Evolutionary conservation across 192 early-diverging fungal species (phyloP), one percentile per base, ranked within the genome.

Genomic region (Chytriomyces confervae): DNA sequence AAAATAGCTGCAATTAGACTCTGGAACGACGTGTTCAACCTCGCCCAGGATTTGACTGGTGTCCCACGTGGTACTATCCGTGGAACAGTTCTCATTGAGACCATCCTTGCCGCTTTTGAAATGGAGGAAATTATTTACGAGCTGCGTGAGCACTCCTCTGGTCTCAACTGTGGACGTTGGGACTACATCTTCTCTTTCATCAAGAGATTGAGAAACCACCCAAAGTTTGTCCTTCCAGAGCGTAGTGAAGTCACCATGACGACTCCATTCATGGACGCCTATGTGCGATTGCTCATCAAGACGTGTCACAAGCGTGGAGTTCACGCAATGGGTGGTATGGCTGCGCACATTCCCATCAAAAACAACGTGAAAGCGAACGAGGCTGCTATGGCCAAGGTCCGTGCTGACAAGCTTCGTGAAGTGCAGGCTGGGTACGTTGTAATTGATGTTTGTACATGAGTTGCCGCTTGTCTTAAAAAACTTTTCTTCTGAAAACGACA

Each of bases 111-210:
- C 6, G 92, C 96, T 47, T 99, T 94, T 83, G 95, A 99, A 86
- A 99, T 99, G 97, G 97, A 99, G 77, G 97, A 99, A 86, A 97
- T 98, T 81, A 98, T 98, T 86, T 98, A 95, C 81, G 97, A 98
- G 90, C 89, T 98, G 62, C 95, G 97, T 84, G 93, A 98, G 36
- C 97, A 98, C 89, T 98, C 97, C 49, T 92, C 96, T 23, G 97
- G 97, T 7, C 90, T 98, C 61, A 98, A 98, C 95, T 98, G 97
- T 88, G 97, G 97, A 62, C 92, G 97, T 62, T 98, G 97, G 97
- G 97, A 98, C 88, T 98, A 98, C 89, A 98, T 98, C 86, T 98
- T 98, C 85, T 95, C 93, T 8, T 92, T 95, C 79, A 98, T 98
- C 90, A 98, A 98, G 88, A 95, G 95, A 89, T 91, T 98, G 90